A percentile compares a stretch with the other conserved stretches of the same genome.
These are phyloP conservation scores for Xylogone sp. DNA, from an alignment of 2,329 filamentous ascomycete genomes.

Conservation along the genomic window DNA sequence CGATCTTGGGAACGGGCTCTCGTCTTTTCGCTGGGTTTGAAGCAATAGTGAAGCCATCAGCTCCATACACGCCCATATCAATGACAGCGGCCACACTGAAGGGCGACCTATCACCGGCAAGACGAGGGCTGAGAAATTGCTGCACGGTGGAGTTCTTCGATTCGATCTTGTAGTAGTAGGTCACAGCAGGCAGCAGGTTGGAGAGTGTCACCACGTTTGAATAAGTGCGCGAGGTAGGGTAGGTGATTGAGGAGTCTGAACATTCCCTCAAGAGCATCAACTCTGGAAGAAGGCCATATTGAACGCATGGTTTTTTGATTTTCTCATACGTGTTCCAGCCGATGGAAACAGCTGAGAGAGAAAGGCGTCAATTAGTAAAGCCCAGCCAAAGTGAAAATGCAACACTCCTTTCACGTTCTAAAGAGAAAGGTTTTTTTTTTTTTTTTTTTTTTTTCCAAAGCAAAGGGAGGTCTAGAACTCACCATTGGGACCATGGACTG, in stretches of 20 bases:
- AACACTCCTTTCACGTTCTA: not conserved
- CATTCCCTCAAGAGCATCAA: constrained; percentile 19
- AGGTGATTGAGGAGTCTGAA: constrained; percentile 26
- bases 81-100: constrained; percentile 15
- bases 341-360: constrained; percentile 21
- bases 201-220: constrained; percentile 18
- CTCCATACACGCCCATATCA: constrained; percentile 13
- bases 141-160: constrained; percentile 4
- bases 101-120: constrained; percentile 16
- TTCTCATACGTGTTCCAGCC: constrained; percentile 32
- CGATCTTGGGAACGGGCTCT: constrained; percentile 1
- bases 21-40: not conserved
- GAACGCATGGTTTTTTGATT: constrained; percentile 23
- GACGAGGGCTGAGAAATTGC: constrained; percentile 17
- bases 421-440: too few relatives aligned
- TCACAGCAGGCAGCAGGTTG: constrained; percentile 16
- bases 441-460: not conserved
- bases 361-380: not conserved
- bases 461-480: not conserved
- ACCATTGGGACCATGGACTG: not conserved
- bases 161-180: constrained; percentile 16
- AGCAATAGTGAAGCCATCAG: constrained; percentile 11
- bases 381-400: not conserved
- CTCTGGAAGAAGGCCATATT: constrained; percentile 21
- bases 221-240: constrained; percentile 29